Conservation (phyloP, 768 basidiomycete species). For the Phlegmacium glaucopus region DNA sequence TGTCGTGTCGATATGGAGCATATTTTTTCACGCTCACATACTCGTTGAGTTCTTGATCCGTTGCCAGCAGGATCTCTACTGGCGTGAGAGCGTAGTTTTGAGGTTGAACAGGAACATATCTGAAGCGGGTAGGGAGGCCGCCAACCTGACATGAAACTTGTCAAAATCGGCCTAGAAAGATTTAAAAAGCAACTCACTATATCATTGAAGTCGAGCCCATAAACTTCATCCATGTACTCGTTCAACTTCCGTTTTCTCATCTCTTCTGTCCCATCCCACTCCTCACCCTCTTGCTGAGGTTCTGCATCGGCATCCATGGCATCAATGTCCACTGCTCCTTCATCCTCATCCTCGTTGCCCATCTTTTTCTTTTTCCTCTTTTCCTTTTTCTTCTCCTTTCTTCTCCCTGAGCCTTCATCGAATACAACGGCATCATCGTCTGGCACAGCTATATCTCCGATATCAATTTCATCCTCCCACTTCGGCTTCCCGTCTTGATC, state of each 20-base stretch:
- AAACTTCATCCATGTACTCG: constrained; percentile 88
- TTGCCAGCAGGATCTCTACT: constrained; percentile 86
- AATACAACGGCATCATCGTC: constrained; percentile 29
- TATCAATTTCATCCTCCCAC: constrained; percentile 91
- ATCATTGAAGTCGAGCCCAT: constrained; percentile 92
- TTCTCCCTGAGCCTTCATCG: constrained; percentile 21
- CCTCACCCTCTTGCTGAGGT: constrained; percentile 41
- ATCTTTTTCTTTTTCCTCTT: constrained; percentile 55
- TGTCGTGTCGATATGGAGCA: constrained; percentile 80
- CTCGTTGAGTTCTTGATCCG: constrained; percentile 89
- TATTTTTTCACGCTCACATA: constrained; percentile 87
- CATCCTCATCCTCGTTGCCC: constrained; percentile 43
- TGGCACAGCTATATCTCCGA: constrained; percentile 54
- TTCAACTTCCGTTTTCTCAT: constrained; percentile 82
- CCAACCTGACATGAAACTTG: constrained; percentile 56
- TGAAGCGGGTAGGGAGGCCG: constrained; percentile 89
- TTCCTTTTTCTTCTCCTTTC: constrained; percentile 55
- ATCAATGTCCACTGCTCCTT: constrained; percentile 59
- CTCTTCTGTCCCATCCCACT: constrained; percentile 88
- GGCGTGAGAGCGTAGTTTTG: constrained; percentile 71
- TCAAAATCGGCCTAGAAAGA: constrained; percentile 3
- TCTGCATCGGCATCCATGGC: constrained; percentile 45
- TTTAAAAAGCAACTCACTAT: constrained; percentile 51
- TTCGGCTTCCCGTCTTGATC: constrained; percentile 64
- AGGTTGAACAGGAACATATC: constrained; percentile 70